These are phyloP conservation scores for Phytophthora hibernalis DNA, from an alignment of 352 stramenopile species.

Conservation along the genomic window DNA sequence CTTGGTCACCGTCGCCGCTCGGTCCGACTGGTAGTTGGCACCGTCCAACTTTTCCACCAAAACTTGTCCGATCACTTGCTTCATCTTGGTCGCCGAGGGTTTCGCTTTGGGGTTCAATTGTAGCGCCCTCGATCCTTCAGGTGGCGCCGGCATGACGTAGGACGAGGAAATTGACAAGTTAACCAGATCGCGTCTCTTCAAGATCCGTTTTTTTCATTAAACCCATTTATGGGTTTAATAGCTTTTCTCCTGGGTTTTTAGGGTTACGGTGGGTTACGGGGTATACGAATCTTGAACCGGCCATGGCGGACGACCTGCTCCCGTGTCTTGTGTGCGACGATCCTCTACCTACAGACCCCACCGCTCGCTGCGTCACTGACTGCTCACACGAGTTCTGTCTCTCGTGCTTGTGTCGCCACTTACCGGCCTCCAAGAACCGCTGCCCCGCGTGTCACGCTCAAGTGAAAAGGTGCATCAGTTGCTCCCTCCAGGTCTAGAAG, in stretches of 20 bases:
- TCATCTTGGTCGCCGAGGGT: constrained; percentile 85
- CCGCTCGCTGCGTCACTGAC: constrained; percentile 70
- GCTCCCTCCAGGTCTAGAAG: constrained; percentile 10
- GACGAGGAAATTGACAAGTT: background rate
- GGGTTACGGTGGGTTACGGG: background rate
- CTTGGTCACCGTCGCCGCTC: constrained; percentile 79
- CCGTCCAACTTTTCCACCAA: constrained; percentile 75
- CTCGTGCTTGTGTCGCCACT: constrained; percentile 60
- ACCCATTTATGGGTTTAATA: no score
- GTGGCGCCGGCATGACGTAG: constrained; percentile 48
- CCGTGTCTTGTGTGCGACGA: constrained; percentile 68
- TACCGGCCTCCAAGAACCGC: constrained; percentile 66
- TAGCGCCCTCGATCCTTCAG: constrained; percentile 51
- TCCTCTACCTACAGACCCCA: constrained; percentile 40
- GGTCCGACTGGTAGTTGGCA: constrained; percentile 75
- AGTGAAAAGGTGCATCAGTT: constrained; percentile 75
- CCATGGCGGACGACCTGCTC: constrained; percentile 26
- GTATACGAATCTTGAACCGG: background rate
- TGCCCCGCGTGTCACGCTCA: constrained; percentile 67
- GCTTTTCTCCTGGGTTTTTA: background rate
- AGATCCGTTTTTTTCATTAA: constrained; percentile 10
- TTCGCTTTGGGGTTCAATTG: constrained; percentile 62
- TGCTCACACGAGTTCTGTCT: constrained; percentile 87
- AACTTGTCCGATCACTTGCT: constrained; percentile 72
- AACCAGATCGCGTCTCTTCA: constrained; percentile 24